Conservation (phyloP, 345 rosid genomes). For the Theobroma cacao region DNA sequence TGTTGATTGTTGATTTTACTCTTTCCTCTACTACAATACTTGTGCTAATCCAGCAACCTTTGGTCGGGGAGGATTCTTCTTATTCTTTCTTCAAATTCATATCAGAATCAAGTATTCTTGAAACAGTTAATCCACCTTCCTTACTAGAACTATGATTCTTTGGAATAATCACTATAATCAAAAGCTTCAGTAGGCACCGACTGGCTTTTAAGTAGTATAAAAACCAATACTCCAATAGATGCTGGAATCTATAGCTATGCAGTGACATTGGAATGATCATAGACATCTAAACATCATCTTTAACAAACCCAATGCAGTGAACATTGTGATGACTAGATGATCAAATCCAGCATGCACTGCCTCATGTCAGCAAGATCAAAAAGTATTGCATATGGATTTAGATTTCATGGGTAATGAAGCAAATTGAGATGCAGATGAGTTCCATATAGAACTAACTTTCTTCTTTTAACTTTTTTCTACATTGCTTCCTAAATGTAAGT, state of each 20-base stretch:
- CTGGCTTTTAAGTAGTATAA: too few species aligned
- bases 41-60: too few species aligned
- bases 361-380: background rate
- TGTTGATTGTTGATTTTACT: too few species aligned
- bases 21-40: too few species aligned
- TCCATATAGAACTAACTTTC: background rate
- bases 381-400: background rate
- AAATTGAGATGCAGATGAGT: background rate
- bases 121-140: too few species aligned
- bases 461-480: background rate
- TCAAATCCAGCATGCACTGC: background rate
- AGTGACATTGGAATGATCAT: background rate
- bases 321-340: too few species aligned
- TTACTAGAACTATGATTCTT: too few species aligned
- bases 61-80: too few species aligned
- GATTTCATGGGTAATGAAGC: background rate
- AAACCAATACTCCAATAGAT: too few species aligned
- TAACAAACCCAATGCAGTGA: background rate
- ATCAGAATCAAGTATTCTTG: too few species aligned
- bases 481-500: conserved; percentile 9
- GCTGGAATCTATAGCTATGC: background rate
- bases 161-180: background rate
- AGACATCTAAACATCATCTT: background rate
- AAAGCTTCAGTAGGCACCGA: background rate
- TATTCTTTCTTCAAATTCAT: too few species aligned